Base-by-base conservation (phyloP, 2,329 filamentous ascomycete species). In the Alternaria atra region DNA sequence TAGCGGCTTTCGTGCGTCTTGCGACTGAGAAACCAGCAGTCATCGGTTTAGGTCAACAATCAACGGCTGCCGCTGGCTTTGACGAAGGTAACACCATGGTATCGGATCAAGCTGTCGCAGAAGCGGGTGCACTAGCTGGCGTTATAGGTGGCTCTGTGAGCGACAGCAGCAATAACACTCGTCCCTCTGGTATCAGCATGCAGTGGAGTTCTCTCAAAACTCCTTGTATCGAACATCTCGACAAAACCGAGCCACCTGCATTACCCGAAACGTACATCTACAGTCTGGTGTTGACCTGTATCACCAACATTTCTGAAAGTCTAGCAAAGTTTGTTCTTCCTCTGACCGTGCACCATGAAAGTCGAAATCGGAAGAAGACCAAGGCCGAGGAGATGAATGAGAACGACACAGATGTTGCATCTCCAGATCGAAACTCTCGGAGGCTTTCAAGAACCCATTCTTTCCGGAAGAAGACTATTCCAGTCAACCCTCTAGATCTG, bases 191-290 rank as follows among this genome's bases (percentile, higher is more conserved):
- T 5, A 94, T 99, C 73, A 97, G 93, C 79, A 89, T 86, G 4
- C 91, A 97, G 73, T 98, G 93, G 93, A 99, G 95, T 77, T 87
- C 90, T 12, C 87, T 97, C 63, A 88, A 93, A 51, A 91, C 93
- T 10, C 90, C 93, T 5, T 97, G 93, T 73, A 92, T 98, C 63
- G 95, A 99, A 70, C 92, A 97, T 66, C 86, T 98, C 20, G 95
- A 99, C 80, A 99, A 98, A 77, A 87, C 89, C 0, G 94, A 97
- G 48, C 86, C 94, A 0, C 93, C 94, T 4, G 71, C 83, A 0
- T 87, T 97, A 23, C 95, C 95, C 0, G 94, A 97, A 63, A 97
- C 95, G 0, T 99, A 99, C 72, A 86, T 97, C 7, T 98, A 97
- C 79, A 93, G 91, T 64, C 83, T 99, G 48, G 91, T 94, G 1